Conservation (phyloP, 352 stramenopile species). For the Globisporangium solare region DNA sequence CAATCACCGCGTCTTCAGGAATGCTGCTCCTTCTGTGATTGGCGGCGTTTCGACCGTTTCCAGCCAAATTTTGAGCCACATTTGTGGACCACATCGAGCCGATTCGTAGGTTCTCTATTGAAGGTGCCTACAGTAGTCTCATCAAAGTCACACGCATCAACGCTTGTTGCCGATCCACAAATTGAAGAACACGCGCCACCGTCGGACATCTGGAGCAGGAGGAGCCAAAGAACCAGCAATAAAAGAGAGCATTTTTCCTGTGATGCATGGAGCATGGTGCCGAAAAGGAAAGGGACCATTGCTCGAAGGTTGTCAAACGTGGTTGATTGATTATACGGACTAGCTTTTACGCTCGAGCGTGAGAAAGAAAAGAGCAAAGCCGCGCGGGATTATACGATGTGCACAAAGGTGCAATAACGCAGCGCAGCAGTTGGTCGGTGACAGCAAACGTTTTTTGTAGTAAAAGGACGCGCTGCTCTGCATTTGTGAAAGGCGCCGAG, state of each 20-base stretch:
- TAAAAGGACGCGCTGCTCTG: not conserved
- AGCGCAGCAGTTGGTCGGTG: too few relatives aligned
- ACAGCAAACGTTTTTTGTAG: not conserved
- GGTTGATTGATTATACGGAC: too few relatives aligned
- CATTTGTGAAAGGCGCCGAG: not conserved
- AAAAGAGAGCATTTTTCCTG: too few relatives aligned
- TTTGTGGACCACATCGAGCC: not conserved
- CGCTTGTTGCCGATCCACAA: not conserved
- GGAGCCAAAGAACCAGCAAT: too few relatives aligned
- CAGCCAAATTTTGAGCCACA: too few relatives aligned
- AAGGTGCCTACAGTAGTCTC: not conserved
- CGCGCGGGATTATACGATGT: not conserved
- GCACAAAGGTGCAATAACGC: not conserved
- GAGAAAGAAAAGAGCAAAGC: not conserved
- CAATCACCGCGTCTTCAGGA: not conserved
- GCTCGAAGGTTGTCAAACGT: too few relatives aligned
- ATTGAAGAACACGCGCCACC: too few relatives aligned
- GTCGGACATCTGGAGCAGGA: not conserved
- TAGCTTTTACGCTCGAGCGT: not conserved
- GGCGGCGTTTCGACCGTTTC: too few relatives aligned
- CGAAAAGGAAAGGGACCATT: too few relatives aligned
- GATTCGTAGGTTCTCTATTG: not conserved
- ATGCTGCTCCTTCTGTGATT: too few relatives aligned
- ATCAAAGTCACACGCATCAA: not conserved
- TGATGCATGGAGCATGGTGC: too few relatives aligned